Evolutionary conservation across 2,329 filamentous ascomycete species (phyloP).

Genomic region (Colletotrichum sp.): DNA sequence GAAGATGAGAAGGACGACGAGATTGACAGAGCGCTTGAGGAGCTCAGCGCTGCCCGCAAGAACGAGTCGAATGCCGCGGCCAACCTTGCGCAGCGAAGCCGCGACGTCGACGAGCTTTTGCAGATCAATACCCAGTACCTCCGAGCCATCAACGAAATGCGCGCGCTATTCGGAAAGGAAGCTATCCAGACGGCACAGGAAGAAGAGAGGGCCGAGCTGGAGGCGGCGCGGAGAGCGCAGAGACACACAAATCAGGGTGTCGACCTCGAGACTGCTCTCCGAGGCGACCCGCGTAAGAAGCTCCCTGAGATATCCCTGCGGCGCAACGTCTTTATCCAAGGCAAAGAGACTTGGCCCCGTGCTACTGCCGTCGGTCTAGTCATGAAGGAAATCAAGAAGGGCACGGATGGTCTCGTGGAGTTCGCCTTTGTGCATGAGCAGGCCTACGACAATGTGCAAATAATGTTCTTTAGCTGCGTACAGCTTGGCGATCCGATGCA

Average conservation of each 20-base stretch:
- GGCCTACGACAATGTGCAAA: constrained; percentile 76
- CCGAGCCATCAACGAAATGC: constrained; percentile 92
- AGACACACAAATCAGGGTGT: constrained; percentile 51
- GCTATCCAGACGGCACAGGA: constrained; percentile 60
- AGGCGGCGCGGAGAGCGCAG: constrained; percentile 36
- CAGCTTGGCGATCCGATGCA: constrained; percentile 83
- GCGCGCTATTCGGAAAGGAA: constrained; percentile 60
- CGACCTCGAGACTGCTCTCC: constrained; percentile 62
- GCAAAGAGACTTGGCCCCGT: constrained; percentile 86
- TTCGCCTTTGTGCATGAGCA: constrained; percentile 81
- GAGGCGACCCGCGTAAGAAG: constrained; percentile 63
- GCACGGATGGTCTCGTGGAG: constrained; percentile 62
- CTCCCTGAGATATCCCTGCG: constrained; percentile 75
- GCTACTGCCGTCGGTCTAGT: constrained; percentile 80
- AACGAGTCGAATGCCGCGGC: constrained; percentile 21
- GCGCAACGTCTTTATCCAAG: constrained; percentile 84
- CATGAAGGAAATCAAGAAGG: constrained; percentile 68
- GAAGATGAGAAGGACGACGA: constrained; percentile 49
- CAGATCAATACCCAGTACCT: constrained; percentile 71
- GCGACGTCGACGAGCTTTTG: constrained; percentile 43
- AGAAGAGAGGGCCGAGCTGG: constrained; percentile 52
- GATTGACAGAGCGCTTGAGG: constrained; percentile 59
- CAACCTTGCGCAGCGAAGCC: constrained; percentile 8
- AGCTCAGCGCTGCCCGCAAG: constrained; percentile 46
- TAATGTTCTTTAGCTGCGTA: constrained; percentile 79